Evolutionary conservation across 139 green algal species (phyloP), one percentile per base, ranked within the genome.

Genomic region (Volvox africanus): DNA sequence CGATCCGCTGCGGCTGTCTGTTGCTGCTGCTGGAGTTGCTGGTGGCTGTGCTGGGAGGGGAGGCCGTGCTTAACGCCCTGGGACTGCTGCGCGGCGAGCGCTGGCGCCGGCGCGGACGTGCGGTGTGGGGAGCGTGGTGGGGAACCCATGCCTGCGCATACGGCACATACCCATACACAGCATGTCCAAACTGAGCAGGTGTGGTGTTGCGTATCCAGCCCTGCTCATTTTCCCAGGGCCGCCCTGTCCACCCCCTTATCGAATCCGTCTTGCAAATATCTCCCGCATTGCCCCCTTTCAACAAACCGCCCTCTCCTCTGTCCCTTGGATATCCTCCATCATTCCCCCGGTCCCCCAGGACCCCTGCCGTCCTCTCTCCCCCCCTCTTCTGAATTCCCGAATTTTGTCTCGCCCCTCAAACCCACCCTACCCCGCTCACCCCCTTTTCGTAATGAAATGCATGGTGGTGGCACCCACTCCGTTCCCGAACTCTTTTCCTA

Each of bases 81-180:
- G 14, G 76, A 36, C 33, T 80, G 73, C 73, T 75, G 67, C 22
- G 67, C n/a, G n/a, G n/a, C n/a, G n/a, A n/a, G n/a, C n/a, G n/a
- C n/a, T n/a, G n/a, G n/a, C n/a, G n/a, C n/a, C n/a, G n/a, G n/a
- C n/a, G n/a, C 67, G 67, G 67, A 32, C 3, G 67, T 21, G 76
- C 21, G 32, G 22, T n/a, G 80, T 37, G 21, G 37, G 36, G 82
- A 88, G 65, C 82, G 82, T 22, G 82, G 82, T 24, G 82, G 82
- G 14, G 82, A 88, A 67, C 82, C 82, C 65, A 80, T 79, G 82
- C 82, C 82, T 88, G 82, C 82, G 65, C 11, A 33, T 55, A 55
- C 44, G 44, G 9, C 44, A 55, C 44, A 55, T 55, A 55, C 44
- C 5, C 44, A 55, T 55, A 55, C 44, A 55, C 44, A 55, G 9